Conservation (phyloP, 208 protist species). For the Crithidia thermophila region DNA sequence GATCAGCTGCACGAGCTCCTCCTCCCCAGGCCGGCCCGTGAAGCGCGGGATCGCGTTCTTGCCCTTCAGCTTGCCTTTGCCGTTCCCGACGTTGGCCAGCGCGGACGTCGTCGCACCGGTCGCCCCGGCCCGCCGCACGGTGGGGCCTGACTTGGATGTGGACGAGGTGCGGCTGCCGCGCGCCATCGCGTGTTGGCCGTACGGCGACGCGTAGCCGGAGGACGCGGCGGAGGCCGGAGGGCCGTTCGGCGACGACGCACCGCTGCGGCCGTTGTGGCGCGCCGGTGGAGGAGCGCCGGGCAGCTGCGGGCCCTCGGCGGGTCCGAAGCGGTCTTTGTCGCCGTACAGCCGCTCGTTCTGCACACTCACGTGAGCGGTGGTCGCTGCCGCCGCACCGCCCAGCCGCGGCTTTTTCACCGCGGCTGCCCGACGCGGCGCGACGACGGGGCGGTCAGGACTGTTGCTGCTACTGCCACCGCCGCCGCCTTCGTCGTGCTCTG, state of each 20-base stretch:
- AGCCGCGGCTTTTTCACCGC: slow-evolving; percentile 15
- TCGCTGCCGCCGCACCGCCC: background rate
- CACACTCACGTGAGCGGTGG: slow-evolving; percentile 28
- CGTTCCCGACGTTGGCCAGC: background rate
- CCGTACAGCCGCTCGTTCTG: slow-evolving; percentile 69
- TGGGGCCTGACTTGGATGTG: background rate
- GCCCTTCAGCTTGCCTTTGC: slow-evolving; percentile 12
- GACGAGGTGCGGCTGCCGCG: slow-evolving; percentile 16
- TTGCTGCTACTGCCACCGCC: slow-evolving; percentile 3
- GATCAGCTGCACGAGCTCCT: slow-evolving; percentile 83
- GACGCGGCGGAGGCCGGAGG: background rate
- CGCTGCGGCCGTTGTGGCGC: slow-evolving; percentile 7
- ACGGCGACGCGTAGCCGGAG: background rate
- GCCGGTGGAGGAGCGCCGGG: background rate
- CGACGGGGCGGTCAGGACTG: slow-evolving; percentile 3
- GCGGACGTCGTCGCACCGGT: background rate
- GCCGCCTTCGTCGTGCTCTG: slow-evolving; percentile 11
- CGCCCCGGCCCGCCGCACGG: background rate
- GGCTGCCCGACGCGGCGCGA: background rate
- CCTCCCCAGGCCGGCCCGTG: slow-evolving; percentile 65
- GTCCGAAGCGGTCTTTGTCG: slow-evolving; percentile 85
- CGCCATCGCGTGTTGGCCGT: background rate
- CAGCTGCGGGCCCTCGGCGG: slow-evolving; percentile 37
- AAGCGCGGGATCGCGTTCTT: slow-evolving; percentile 49
- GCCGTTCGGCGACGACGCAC: background rate